These are phyloP conservation scores for Xylaria sp. DNA, from an alignment of 2,329 filamentous ascomycete genomes.

Conservation along the genomic window DNA sequence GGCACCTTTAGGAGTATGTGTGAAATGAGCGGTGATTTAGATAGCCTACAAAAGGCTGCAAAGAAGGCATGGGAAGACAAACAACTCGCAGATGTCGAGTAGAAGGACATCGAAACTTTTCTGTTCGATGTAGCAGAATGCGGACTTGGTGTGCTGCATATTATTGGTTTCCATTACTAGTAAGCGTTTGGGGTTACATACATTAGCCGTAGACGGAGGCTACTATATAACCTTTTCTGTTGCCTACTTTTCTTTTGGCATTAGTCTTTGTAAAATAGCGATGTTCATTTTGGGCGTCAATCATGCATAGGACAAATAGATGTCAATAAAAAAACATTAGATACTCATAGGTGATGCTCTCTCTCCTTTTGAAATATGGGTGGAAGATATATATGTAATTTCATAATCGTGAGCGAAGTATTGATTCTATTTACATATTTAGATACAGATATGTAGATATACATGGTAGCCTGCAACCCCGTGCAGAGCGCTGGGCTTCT, in stretches of 20 bases:
- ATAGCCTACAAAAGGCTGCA: constrained; percentile 62
- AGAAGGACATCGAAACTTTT: constrained; percentile 29
- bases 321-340: background rate
- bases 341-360: too few species aligned
- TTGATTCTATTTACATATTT: background rate
- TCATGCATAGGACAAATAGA: constrained; percentile 23
- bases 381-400: too few species aligned
- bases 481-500: background rate
- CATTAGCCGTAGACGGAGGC: constrained; percentile 4
- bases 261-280: constrained; percentile 7
- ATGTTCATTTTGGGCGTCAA: constrained; percentile 7
- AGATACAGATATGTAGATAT: background rate
- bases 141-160: background rate
- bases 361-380: too few species aligned
- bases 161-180: constrained; percentile 14
- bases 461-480: background rate
- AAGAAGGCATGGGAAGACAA: constrained; percentile 62
- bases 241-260: background rate
- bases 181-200: background rate
- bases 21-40: constrained; percentile 70
- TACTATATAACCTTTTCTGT: background rate
- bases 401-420: background rate
- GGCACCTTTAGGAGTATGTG: constrained; percentile 74
- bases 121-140: constrained; percentile 2
- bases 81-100: constrained; percentile 54